These are phyloP conservation scores for Neofusicoccum ribis DNA, from an alignment of 2,329 filamentous ascomycete genomes.

Conservation along the genomic window DNA sequence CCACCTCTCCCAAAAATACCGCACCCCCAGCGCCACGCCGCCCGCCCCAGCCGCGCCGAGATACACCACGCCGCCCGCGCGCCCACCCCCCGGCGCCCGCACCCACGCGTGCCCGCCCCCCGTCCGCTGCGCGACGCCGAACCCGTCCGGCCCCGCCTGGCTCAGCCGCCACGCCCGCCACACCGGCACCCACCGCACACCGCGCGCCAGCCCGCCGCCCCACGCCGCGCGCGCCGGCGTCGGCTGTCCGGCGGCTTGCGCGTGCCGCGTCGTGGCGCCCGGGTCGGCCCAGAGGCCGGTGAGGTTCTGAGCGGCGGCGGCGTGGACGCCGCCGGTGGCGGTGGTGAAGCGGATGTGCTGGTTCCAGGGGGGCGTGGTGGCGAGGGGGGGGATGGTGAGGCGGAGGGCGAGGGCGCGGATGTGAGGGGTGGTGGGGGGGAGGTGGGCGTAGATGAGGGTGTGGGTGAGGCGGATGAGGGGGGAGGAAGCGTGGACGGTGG, in stretches of 20 bases:
- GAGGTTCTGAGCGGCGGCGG: conserved; percentile 60
- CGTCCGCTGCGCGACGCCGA: conserved; percentile 60
- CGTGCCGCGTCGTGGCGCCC: conserved; percentile 48
- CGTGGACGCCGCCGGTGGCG: conserved; percentile 56
- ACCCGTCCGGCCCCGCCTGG: conserved; percentile 62
- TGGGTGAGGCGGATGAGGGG: conserved; percentile 31
- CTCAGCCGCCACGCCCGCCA: conserved; percentile 48
- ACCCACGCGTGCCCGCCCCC: conserved; percentile 60
- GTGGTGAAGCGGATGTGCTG: conserved; percentile 60
- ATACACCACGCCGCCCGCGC: conserved; percentile 58
- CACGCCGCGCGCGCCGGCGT: conserved; percentile 48
- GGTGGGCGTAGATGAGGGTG: conserved; percentile 51
- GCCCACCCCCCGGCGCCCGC: too few relatives aligned
- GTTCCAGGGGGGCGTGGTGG: conserved; percentile 51
- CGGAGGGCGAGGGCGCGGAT: conserved; percentile 56
- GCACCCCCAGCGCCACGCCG: conserved; percentile 60
- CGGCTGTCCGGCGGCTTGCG: too few relatives aligned
- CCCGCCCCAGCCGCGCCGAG: conserved; percentile 58
- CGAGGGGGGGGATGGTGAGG: conserved; percentile 56
- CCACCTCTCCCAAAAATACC: conserved; percentile 65
- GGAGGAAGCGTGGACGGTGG: neutral
- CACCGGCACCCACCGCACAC: neutral
- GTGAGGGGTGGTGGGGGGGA: conserved; percentile 52
- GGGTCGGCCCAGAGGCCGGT: conserved; percentile 61
- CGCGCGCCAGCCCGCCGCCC: conserved; percentile 23